Conservation (phyloP, 2,329 filamentous ascomycete species). For the Chaetomium olivaceum region DNA sequence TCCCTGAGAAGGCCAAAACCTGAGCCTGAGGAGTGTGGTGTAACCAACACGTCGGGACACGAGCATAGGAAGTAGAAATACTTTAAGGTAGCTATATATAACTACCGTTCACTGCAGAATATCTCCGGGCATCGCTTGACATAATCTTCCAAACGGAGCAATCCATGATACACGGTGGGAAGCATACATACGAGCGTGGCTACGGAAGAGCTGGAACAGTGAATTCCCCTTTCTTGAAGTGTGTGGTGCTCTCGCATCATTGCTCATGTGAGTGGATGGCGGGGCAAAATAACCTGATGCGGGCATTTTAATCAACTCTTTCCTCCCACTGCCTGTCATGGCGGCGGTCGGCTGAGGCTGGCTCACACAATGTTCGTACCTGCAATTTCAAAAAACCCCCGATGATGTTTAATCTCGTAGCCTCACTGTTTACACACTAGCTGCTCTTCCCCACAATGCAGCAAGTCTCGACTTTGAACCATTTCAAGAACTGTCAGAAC, state of each 20-base stretch:
- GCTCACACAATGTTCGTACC: background rate
- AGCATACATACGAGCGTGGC: background rate
- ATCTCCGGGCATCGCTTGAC: background rate
- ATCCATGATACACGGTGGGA: background rate
- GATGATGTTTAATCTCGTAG: background rate
- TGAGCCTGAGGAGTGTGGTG: too few species aligned
- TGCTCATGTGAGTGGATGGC: background rate
- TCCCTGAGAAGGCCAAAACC: background rate
- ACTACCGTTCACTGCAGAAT: background rate
- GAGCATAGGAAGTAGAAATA: too few species aligned
- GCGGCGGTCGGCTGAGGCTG: background rate
- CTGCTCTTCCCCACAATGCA: background rate
- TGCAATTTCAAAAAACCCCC: background rate
- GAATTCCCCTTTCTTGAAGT: background rate
- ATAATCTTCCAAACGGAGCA: background rate
- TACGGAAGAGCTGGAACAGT: background rate
- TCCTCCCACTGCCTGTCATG: background rate
- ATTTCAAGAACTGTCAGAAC: background rate
- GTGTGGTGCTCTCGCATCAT: background rate
- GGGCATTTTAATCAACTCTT: background rate
- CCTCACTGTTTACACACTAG: background rate
- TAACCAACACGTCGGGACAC: background rate
- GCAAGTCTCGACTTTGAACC: background rate
- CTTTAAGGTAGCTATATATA: background rate
- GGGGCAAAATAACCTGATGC: background rate